phyloP scores from a whole-genome alignment of 176 grass and related monocot species.

The Raddia guianensis region DNA sequence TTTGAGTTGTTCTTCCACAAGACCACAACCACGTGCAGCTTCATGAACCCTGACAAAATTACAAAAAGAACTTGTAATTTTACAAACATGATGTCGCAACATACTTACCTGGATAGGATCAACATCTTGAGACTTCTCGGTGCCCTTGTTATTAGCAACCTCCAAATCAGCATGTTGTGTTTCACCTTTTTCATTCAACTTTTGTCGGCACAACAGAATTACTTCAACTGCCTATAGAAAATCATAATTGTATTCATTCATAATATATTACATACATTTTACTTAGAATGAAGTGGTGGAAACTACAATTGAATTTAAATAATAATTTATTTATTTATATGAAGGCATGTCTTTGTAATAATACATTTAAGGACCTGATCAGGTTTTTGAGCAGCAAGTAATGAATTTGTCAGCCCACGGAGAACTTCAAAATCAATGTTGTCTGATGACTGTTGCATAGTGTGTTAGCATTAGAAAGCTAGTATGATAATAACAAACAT shows the following conservation, averaged over 20 bases:
- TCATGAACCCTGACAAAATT: slow-evolving; percentile 7
- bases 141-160: slow-evolving; percentile 48
- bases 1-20: background rate
- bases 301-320: slow-evolving; percentile 18
- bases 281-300: background rate
- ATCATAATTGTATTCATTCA: slow-evolving; percentile 23
- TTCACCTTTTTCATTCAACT: slow-evolving; percentile 68
- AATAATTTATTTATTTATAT: background rate
- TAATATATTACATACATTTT: slow-evolving; percentile 19
- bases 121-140: slow-evolving; percentile 56
- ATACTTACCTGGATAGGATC: slow-evolving; percentile 80
- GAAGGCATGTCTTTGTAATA: slow-evolving; percentile 19
- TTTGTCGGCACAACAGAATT: slow-evolving; percentile 68
- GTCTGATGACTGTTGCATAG: slow-evolving; percentile 67
- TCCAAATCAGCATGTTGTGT: slow-evolving; percentile 29
- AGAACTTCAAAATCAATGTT: slow-evolving; percentile 88
- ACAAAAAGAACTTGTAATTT: background rate
- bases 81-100: slow-evolving; percentile 18
- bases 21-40: background rate
- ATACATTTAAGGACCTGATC: slow-evolving; percentile 55
- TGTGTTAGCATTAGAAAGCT: slow-evolving; percentile 28
- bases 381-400: slow-evolving; percentile 87
- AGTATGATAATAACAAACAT: slow-evolving; percentile 11
- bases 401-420: slow-evolving; percentile 79
- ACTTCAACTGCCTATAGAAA: slow-evolving; percentile 76